Conservation (phyloP, 2,329 filamentous ascomycete genomes). For the Cladosporium sphaerospermum region DNA sequence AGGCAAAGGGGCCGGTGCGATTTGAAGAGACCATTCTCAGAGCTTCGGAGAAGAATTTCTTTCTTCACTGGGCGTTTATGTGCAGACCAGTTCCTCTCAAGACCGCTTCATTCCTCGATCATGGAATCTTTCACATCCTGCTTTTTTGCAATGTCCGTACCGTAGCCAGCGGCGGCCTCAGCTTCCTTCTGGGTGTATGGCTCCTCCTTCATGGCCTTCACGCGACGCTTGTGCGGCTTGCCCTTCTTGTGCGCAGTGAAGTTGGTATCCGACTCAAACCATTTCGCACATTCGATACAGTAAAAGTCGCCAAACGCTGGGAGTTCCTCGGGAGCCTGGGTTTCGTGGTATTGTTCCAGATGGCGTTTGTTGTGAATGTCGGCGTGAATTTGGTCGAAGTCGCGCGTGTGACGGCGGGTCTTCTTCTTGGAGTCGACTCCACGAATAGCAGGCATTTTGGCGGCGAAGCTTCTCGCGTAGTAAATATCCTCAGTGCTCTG, state of each 20-base stretch:
- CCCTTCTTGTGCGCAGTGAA: slow-evolving; percentile 70
- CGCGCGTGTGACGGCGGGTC: slow-evolving; percentile 54
- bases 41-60: no score
- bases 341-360: slow-evolving; percentile 68
- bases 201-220: slow-evolving; percentile 75
- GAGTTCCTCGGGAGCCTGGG: slow-evolving; percentile 77
- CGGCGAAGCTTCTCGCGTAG: neutral
- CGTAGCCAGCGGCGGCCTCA: slow-evolving; percentile 69
- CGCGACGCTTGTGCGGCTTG: slow-evolving; percentile 90
- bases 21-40: no score
- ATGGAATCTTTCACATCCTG: slow-evolving; percentile 24
- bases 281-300: slow-evolving; percentile 91
- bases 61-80: no score
- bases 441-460: slow-evolving; percentile 45
- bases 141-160: slow-evolving; percentile 58
- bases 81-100: neutral
- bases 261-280: slow-evolving; percentile 81
- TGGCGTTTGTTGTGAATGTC: slow-evolving; percentile 76
- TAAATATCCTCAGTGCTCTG: neutral
- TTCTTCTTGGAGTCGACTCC: slow-evolving; percentile 45
- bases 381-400: slow-evolving; percentile 84
- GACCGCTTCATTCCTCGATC: slow-evolving; percentile 18
- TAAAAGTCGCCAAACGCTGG: slow-evolving; percentile 81
- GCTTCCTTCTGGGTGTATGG: slow-evolving; percentile 82
- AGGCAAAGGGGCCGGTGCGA: no score